Evolutionary conservation across 148 eudicot species (phyloP).

Genomic region (Spergularia bocconei): DNA sequence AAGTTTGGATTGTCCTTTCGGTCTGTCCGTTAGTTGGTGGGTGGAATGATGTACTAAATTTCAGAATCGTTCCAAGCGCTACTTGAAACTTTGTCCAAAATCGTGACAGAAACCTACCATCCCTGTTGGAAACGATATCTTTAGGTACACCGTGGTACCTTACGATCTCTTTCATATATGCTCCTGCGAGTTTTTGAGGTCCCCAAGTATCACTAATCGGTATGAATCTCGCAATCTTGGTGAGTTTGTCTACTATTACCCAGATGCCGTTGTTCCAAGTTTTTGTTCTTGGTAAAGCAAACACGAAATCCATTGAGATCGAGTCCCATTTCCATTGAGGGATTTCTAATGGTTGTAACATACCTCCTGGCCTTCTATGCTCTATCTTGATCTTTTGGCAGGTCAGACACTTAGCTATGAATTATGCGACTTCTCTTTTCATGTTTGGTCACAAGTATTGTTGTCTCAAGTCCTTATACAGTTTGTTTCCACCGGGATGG

Average conservation of each 20-base stretch:
- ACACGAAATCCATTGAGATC: background rate
- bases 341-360: background rate
- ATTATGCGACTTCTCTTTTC: background rate
- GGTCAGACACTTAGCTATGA: background rate
- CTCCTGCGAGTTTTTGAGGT: background rate
- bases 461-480: background rate
- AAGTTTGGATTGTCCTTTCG: too few species aligned
- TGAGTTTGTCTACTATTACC: background rate
- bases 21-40: too few species aligned
- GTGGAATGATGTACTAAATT: background rate
- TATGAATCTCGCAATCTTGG: background rate
- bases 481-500: background rate
- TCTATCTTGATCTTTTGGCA: background rate
- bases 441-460: background rate
- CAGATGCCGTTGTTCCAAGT: background rate
- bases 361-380: background rate
- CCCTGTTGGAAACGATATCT: background rate
- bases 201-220: background rate
- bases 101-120: background rate
- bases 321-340: background rate
- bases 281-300: background rate
- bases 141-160: background rate
- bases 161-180: background rate
- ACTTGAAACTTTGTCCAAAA: background rate
- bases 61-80: background rate